These are phyloP conservation scores for Gastrodia elata DNA, from an alignment of 106 monocot species.

Conservation along the genomic window DNA sequence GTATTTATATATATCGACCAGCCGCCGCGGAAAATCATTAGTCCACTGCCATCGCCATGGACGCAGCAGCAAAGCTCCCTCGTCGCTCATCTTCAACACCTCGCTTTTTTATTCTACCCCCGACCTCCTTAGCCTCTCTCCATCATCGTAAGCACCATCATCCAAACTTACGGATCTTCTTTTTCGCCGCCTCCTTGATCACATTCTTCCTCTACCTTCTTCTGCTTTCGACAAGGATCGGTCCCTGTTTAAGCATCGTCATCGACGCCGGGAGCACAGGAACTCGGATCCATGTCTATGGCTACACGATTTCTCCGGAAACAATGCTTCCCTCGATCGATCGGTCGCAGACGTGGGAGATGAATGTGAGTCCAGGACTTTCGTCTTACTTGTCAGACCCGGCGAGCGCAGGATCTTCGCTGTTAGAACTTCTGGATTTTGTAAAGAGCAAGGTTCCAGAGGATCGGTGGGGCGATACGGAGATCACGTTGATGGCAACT, in stretches of 20 bases:
- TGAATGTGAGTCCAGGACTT: slow-evolving; percentile 71
- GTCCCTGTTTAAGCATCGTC: slow-evolving; percentile 30
- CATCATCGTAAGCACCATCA: slow-evolving; percentile 9
- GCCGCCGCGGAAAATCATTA: not conserved
- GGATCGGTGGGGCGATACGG: slow-evolving; percentile 51
- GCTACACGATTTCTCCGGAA: slow-evolving; percentile 9
- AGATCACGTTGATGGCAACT: slow-evolving; percentile 75
- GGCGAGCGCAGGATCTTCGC: slow-evolving; percentile 34
- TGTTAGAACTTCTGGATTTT: slow-evolving; percentile 59
- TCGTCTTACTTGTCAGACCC: slow-evolving; percentile 40
- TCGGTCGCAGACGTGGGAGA: slow-evolving; percentile 24
- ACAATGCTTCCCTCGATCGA: slow-evolving; percentile 27
- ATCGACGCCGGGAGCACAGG: slow-evolving; percentile 93
- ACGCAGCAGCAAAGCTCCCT: not conserved
- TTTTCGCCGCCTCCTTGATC: slow-evolving; percentile 6
- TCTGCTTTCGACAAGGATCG: slow-evolving; percentile 1
- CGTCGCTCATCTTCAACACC: slow-evolving; percentile 11
- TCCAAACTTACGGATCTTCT: slow-evolving; percentile 9
- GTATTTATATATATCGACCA: not conserved
- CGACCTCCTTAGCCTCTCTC: slow-evolving; percentile 6
- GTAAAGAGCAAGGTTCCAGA: slow-evolving; percentile 43
- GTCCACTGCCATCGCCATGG: not conserved
- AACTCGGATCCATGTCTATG: slow-evolving; percentile 67
- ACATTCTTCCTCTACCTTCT: slow-evolving; percentile 22
- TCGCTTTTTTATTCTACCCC: slow-evolving; percentile 11